A percentile compares a stretch with the other conserved stretches of the same genome.
phyloP scores from a whole-genome alignment of 2,329 filamentous ascomycete species.

The Neobulgaria alba region DNA sequence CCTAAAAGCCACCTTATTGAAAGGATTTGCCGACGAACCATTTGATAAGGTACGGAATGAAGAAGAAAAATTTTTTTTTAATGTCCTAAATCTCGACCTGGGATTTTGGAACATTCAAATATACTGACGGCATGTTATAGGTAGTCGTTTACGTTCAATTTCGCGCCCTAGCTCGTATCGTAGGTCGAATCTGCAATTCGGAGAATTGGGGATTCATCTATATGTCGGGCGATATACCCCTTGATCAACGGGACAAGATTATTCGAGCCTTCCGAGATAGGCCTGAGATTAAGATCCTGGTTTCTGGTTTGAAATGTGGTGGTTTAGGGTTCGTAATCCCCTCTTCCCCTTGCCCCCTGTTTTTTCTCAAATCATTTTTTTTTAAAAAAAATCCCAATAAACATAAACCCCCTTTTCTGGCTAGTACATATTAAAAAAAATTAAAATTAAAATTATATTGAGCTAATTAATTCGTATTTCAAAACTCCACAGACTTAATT shows the following conservation, averaged over 20 bases:
- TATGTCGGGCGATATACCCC: conserved; percentile 39
- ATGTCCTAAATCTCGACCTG: not conserved
- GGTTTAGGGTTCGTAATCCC: conserved; percentile 35
- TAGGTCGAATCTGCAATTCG: conserved; percentile 39
- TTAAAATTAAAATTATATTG: too few species aligned
- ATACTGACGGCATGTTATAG: conserved; percentile 7
- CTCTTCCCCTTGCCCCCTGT: not conserved
- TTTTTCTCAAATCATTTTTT: not conserved
- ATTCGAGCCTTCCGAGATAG: conserved; percentile 39
- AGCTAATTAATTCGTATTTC: too few species aligned
- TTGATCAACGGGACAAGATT: conserved; percentile 35
- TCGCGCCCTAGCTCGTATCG: conserved; percentile 41
- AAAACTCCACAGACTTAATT: too few species aligned
- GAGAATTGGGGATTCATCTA: conserved; percentile 38
- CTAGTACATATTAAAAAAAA: too few species aligned
- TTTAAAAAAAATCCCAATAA: not conserved
- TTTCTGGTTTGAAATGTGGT: conserved; percentile 48
- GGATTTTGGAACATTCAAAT: not conserved
- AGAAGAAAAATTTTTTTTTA: not conserved
- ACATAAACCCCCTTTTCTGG: not conserved
- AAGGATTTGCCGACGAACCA: conserved; percentile 35
- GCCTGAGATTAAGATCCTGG: conserved; percentile 35
- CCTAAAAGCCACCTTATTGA: conserved; percentile 29
- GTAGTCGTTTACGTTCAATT: conserved; percentile 52
- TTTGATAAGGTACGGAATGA: conserved; percentile 38